These are phyloP conservation scores for Volutella citrinella DNA, from an alignment of 2,329 filamentous ascomycete species.

Conservation along the genomic window DNA sequence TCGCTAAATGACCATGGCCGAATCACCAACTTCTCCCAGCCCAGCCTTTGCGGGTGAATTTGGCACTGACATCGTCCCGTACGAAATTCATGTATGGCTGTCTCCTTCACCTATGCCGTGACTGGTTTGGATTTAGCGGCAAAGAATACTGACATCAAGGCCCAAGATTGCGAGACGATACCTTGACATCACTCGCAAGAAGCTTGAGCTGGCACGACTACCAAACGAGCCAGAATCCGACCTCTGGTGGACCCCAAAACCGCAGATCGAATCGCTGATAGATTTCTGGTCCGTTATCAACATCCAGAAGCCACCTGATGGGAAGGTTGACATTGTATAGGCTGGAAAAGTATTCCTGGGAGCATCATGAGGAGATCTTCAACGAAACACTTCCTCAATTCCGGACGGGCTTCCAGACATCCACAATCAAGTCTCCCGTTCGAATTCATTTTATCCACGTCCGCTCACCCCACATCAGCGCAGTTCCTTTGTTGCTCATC, in stretches of 20 bases:
- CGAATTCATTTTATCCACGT: conserved; percentile 65
- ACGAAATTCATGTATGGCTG: neutral
- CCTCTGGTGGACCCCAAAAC: conserved; percentile 59
- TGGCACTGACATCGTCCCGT: neutral
- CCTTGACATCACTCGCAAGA: conserved; percentile 63
- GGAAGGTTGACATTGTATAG: too few relatives aligned
- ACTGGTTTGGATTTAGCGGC: too few relatives aligned
- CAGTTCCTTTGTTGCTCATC: conserved; percentile 61
- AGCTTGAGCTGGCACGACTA: conserved; percentile 63
- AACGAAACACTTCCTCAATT: conserved; percentile 63
- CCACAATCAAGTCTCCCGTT: conserved; percentile 39
- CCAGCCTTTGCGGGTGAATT: too few relatives aligned
- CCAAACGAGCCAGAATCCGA: conserved; percentile 55
- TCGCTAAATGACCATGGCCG: too few relatives aligned
- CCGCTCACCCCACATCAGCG: conserved; percentile 48
- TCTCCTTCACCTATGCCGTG: too few relatives aligned
- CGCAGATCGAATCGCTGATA: conserved; percentile 60
- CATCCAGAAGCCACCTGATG: too few relatives aligned
- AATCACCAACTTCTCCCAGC: too few relatives aligned
- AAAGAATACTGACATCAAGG: too few relatives aligned
- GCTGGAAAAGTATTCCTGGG: conserved; percentile 66
- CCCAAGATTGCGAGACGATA: conserved; percentile 69
- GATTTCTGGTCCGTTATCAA: conserved; percentile 55
- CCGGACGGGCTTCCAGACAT: conserved; percentile 50
- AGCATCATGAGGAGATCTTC: conserved; percentile 53